A percentile compares a stretch with the other conserved stretches of the same genome.
Conservation (phyloP, 1,139 yeast species). For the Suhomyces atakaporum region DNA sequence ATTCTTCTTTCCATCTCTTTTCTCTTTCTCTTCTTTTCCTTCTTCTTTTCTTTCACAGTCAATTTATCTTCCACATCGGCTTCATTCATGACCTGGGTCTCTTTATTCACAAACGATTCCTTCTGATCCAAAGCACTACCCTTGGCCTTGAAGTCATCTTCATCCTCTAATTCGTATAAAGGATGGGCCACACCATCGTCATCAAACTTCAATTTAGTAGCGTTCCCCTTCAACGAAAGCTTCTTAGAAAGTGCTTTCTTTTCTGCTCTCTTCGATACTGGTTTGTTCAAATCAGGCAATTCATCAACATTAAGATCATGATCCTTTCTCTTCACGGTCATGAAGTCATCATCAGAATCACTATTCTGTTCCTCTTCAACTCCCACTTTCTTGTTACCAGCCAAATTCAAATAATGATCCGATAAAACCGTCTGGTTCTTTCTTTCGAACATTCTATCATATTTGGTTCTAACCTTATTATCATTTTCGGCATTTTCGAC, state of each 20-base stretch:
- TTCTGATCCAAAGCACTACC: constrained; percentile 79
- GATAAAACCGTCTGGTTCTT: constrained; percentile 90
- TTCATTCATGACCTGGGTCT: constrained; percentile 63
- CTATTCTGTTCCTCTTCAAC: constrained; percentile 45
- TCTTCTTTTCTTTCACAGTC: constrained; percentile 78
- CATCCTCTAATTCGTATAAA: constrained; percentile 86
- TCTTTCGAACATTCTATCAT: constrained; percentile 95
- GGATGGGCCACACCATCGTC: constrained; percentile 94
- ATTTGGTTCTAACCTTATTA: constrained; percentile 71
- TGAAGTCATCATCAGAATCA: constrained; percentile 65
- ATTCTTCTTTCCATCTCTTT: constrained; percentile 69
- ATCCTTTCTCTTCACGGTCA: constrained; percentile 75
- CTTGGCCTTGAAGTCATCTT: constrained; percentile 75
- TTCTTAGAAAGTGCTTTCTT: constrained; percentile 89
- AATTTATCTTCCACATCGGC: constrained; percentile 79
- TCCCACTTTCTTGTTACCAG: constrained; percentile 41
- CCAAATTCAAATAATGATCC: constrained; percentile 79
- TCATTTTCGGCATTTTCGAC: constrained; percentile 26
- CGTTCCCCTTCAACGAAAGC: constrained; percentile 66
- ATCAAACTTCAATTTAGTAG: constrained; percentile 83
- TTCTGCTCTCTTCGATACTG: constrained; percentile 83
- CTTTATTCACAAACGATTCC: constrained; percentile 63
- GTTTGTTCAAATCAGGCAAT: constrained; percentile 57
- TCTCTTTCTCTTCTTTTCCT: constrained; percentile 87
- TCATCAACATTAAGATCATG: constrained; percentile 69